These are phyloP conservation scores for Dalechampia spathulata DNA, from an alignment of 441 rosid genomes.

Conservation along the genomic window DNA sequence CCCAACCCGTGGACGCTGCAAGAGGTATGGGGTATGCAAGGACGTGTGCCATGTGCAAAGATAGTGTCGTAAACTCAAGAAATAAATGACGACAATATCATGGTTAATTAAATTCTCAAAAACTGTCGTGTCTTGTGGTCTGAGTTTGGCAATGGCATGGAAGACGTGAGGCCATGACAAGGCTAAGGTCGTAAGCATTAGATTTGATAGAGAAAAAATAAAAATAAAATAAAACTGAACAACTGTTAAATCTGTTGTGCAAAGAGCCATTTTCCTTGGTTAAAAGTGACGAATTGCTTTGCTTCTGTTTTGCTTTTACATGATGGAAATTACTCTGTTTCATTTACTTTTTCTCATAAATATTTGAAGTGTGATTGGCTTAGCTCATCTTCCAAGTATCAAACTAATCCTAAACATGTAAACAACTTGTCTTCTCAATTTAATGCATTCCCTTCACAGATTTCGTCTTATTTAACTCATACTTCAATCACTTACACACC, in stretches of 20 bases:
- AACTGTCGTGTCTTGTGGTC: not conserved
- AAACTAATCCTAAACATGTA: no score
- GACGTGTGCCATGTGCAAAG: slow-evolving; percentile 29
- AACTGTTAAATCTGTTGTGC: slow-evolving; percentile 2
- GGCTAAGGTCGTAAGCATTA: slow-evolving; percentile 9
- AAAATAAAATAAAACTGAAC: no score
- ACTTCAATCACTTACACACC: no score
- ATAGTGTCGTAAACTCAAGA: slow-evolving; percentile 1
- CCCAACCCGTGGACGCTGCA: not conserved
- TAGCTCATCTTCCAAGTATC: no score
- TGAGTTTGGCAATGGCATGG: slow-evolving; percentile 3
- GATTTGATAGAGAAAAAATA: not conserved
- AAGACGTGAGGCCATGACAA: slow-evolving; percentile 5
- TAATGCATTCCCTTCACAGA: no score
- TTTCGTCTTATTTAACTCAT: no score
- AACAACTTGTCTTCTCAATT: no score
- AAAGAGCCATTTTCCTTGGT: slow-evolving; percentile 26
- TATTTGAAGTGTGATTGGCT: no score
- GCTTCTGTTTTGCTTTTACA: no score
- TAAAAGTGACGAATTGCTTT: slow-evolving; percentile 20
- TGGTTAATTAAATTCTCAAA: not conserved
- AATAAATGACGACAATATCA: slow-evolving; percentile 17
- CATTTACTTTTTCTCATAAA: no score
- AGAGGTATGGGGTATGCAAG: not conserved
- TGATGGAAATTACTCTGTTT: no score